Base-by-base conservation (phyloP, 345 rosid species). In the Combretum micranthum region DNA sequence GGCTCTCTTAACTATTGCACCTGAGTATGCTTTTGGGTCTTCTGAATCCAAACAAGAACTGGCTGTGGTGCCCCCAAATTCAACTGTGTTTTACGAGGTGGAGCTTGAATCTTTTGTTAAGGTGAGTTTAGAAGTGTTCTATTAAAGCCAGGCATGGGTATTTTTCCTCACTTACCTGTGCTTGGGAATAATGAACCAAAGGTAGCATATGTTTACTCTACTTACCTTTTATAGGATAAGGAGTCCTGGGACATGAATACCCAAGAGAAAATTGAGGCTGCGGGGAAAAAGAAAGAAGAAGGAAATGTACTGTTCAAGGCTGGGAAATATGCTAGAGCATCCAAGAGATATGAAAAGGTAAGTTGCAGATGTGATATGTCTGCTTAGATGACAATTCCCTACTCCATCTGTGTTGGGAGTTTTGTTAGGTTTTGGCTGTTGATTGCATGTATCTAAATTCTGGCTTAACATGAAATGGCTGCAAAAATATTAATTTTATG, bases 161-260 rank as follows among this genome's bases (percentile, higher is more conserved):
- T 53, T n/a, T 14, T 23, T 32, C 15, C 3, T 42, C 5, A 23
- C 39, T 15, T 44, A 52, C 44, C 15, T 49, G 54, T 0, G 46
- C 20, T 44, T 48, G 26, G n/a, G 20, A 50, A 23, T 25, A 25
- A 51, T 21, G 26, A 46, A 16, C 37, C 26, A 44, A 50, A 44
- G 61, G 52, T 46, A 37, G 22, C 44, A 32, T 13, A 47, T 46
- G n/a, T 17, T 14, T 20, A 14, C 25, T 54, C 4, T 20, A 18
- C 12, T 23, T 58, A 20, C 14, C 14, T 50, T 4, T 45, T 68
- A 23, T 66, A 88, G 90, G 99, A 94, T 13, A 94, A 76, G 69
- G 97, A 94, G 58, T 87, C 99, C 0, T 94, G 99, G 99, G 93
- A 94, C 70, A 75, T 94, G 97, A 90, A 70, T 74, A 94, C 96